These are phyloP conservation scores for Prunus armeniaca DNA, from an alignment of 306 rosid species.

Conservation along the genomic window DNA sequence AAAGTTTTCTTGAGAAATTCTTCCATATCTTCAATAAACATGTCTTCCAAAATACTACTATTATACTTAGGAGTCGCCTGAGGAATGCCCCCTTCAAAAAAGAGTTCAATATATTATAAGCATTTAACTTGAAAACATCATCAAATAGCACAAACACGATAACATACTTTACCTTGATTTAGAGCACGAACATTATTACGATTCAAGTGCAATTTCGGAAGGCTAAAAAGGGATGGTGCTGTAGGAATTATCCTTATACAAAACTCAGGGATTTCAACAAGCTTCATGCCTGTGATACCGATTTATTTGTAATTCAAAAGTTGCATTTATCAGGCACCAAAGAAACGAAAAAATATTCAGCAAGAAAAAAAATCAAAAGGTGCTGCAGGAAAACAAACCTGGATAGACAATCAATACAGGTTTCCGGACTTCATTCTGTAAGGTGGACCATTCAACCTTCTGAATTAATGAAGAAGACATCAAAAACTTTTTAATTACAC, in stretches of 20 bases:
- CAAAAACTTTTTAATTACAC: conserved; percentile 68
- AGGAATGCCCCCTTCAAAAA: conserved; percentile 43
- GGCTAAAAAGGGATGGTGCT: conserved; percentile 49
- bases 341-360: background rate
- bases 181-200: conserved; percentile 65
- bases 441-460: conserved; percentile 80
- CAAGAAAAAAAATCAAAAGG: background rate
- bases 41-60: conserved; percentile 86
- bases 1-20: conserved; percentile 45
- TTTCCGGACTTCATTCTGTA: conserved; percentile 83
- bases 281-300: conserved; percentile 43
- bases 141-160: background rate
- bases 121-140: conserved; percentile 11
- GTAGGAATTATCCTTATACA: conserved; percentile 66
- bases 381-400: conserved; percentile 42
- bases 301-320: conserved; percentile 6
- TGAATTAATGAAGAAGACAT: conserved; percentile 47
- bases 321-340: background rate
- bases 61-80: conserved; percentile 84
- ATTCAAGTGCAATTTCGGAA: conserved; percentile 54
- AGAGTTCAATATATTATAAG: conserved; percentile 11
- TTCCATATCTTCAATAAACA: conserved; percentile 57
- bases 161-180: conserved; percentile 47
- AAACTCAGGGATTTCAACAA: conserved; percentile 49
- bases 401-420: conserved; percentile 69